phyloP scores from a whole-genome alignment of 495 filamentous ascomycete genomes.

The Talaromyces nanjingensis region DNA sequence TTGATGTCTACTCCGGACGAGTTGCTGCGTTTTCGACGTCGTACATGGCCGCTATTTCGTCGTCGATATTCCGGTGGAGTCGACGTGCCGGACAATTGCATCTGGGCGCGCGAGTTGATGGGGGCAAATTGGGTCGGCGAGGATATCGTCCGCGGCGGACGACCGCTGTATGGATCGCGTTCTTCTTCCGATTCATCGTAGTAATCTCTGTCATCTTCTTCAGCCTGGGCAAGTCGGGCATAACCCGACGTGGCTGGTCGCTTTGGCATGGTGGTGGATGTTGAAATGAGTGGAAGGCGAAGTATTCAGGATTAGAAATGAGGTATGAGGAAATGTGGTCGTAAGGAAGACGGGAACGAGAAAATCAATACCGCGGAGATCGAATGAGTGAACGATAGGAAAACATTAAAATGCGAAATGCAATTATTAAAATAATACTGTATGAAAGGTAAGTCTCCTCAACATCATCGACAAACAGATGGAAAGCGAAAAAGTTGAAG shows the following conservation, averaged over 20 bases:
- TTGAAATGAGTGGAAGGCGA: slow-evolving; percentile 5
- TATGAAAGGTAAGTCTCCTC: neutral
- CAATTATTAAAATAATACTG: neutral
- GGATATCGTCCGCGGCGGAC: slow-evolving; percentile 51
- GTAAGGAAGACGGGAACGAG: neutral
- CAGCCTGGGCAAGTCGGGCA: slow-evolving; percentile 84
- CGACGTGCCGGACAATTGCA: slow-evolving; percentile 35
- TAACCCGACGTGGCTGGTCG: slow-evolving; percentile 82
- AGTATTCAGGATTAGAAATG: neutral
- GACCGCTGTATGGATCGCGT: slow-evolving; percentile 46
- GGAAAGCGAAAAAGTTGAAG: neutral
- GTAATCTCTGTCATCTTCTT: slow-evolving; percentile 53
- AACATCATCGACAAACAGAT: neutral
- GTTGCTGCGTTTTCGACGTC: slow-evolving; percentile 60
- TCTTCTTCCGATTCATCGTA: slow-evolving; percentile 70
- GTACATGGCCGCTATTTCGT: slow-evolving; percentile 37
- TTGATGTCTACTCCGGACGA: slow-evolving; percentile 94
- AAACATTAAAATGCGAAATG: neutral
- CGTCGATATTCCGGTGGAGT: slow-evolving; percentile 36
- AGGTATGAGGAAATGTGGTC: neutral
- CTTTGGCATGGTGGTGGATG: slow-evolving; percentile 38
- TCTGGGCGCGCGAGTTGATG: slow-evolving; percentile 45
- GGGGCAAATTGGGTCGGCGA: slow-evolving; percentile 63
- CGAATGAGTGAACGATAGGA: neutral
- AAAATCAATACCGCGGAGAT: neutral